phyloP scores from a whole-genome alignment of 139 green algal genomes.

The Nannochloris sp. region DNA sequence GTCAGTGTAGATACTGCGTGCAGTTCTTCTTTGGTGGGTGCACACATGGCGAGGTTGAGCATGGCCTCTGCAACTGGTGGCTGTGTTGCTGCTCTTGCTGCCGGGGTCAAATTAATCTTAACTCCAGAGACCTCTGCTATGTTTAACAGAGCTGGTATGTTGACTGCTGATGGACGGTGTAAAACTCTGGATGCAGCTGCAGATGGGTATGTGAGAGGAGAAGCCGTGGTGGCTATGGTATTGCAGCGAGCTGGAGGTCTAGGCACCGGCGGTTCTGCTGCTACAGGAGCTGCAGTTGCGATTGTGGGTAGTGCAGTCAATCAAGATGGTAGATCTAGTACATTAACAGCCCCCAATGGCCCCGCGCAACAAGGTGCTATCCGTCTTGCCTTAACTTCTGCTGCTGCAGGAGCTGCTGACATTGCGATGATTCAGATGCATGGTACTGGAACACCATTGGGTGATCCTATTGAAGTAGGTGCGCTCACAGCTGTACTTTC shows the following conservation, averaged over 20 bases:
- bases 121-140: constrained; percentile 41
- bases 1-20: constrained; percentile 51
- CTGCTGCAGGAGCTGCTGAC: neutral
- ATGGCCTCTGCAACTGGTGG: constrained; percentile 8
- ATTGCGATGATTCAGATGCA: constrained; percentile 59
- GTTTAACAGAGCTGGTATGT: constrained; percentile 53
- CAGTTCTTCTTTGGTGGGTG: constrained; percentile 63
- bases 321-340: constrained; percentile 74
- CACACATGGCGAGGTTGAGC: constrained; percentile 48
- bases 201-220: constrained; percentile 65
- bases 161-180: constrained; percentile 60
- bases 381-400: constrained; percentile 32
- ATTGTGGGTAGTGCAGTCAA: constrained; percentile 51
- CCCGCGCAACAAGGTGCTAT: constrained; percentile 70
- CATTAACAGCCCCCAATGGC: constrained; percentile 76
- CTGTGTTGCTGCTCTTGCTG: constrained; percentile 21
- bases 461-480: constrained; percentile 77
- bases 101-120: constrained; percentile 67
- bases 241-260: neutral
- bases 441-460: constrained; percentile 69
- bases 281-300: constrained; percentile 9
- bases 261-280: neutral
- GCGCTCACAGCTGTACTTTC: constrained; percentile 32
- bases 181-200: constrained; percentile 61
- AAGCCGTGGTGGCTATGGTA: constrained; percentile 39